phyloP scores from a whole-genome alignment of 1,139 yeast genomes.

The Entelexis sorbosivorans region DNA sequence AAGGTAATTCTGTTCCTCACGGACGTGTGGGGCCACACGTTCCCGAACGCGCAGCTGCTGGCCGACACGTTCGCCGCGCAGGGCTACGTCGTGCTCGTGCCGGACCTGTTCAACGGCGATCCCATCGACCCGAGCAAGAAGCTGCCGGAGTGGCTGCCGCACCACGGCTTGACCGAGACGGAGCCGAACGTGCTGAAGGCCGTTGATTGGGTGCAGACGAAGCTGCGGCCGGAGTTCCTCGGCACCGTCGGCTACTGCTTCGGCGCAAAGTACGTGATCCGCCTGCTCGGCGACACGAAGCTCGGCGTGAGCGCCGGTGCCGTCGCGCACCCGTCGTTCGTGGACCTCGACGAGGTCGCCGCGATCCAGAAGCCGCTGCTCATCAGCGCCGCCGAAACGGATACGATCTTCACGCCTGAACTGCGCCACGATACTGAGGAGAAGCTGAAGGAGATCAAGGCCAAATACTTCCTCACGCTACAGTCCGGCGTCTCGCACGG shows the following conservation, averaged over 20 bases:
- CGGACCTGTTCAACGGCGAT: slow-evolving; percentile 61
- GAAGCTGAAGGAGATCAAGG: slow-evolving; percentile 40
- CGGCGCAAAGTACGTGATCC: slow-evolving; percentile 63
- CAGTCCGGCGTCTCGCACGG: slow-evolving; percentile 62
- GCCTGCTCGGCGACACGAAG: slow-evolving; percentile 38
- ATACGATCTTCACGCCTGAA: slow-evolving; percentile 50
- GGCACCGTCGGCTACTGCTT: slow-evolving; percentile 71
- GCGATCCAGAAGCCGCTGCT: slow-evolving; percentile 49
- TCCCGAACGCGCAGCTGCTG: slow-evolving; percentile 45
- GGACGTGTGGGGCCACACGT: slow-evolving; percentile 56
- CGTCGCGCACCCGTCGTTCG: slow-evolving; percentile 70
- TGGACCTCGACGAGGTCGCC: slow-evolving; percentile 51
- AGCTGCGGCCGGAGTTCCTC: slow-evolving; percentile 40
- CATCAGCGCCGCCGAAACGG: slow-evolving; percentile 65
- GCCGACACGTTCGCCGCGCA: slow-evolving; percentile 62
- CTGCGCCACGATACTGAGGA: slow-evolving; percentile 51
- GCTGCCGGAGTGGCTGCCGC: slow-evolving; percentile 40
- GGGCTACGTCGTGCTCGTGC: slow-evolving; percentile 56
- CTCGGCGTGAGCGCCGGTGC: slow-evolving; percentile 53
- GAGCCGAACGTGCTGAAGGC: slow-evolving; percentile 37
- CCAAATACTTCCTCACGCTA: slow-evolving; percentile 48
- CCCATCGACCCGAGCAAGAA: slow-evolving; percentile 19
- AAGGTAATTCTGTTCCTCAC: slow-evolving; percentile 51
- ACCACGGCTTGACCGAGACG: slow-evolving; percentile 43
- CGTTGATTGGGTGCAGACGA: slow-evolving; percentile 36